Evolutionary conservation across 2,329 filamentous ascomycete species (phyloP).

Genomic region (Saccharata proteae): DNA sequence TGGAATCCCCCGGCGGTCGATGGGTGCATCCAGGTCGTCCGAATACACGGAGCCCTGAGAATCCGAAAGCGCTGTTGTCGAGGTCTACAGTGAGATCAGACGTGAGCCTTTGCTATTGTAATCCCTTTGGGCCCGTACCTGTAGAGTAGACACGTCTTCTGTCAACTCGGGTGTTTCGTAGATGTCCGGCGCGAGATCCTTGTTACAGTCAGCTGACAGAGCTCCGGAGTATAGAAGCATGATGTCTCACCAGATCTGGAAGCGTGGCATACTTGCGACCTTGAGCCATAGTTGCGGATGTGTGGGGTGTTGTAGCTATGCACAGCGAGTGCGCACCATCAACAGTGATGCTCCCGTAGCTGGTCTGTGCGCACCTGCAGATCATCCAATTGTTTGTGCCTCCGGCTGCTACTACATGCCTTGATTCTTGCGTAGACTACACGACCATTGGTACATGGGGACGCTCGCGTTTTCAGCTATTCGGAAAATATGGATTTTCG

Average conservation of each 20-base stretch:
- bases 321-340: no score
- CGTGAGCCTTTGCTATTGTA: conserved; percentile 1
- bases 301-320: no score
- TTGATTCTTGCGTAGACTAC: no score
- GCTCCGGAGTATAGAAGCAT: background rate
- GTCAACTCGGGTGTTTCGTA: conserved; percentile 93
- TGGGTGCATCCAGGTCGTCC: conserved; percentile 46
- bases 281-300: conserved; percentile 10
- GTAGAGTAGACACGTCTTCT: conserved; percentile 77
- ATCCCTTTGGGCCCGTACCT: conserved; percentile 40
- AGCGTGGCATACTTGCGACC: conserved; percentile 12
- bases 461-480: no score
- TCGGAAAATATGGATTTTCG: no score
- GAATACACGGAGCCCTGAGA: conserved; percentile 37
- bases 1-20: conserved; percentile 66
- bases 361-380: no score
- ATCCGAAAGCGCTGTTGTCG: conserved; percentile 23
- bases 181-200: conserved; percentile 79
- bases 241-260: conserved; percentile 11
- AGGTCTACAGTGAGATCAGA: conserved; percentile 11
- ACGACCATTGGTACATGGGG: no score
- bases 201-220: background rate
- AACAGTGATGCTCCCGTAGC: no score
- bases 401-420: no score
- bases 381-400: no score